These are phyloP conservation scores for Apophysomyces variabilis DNA, from an alignment of 371 early-diverging fungal species.

Conservation along the genomic window DNA sequence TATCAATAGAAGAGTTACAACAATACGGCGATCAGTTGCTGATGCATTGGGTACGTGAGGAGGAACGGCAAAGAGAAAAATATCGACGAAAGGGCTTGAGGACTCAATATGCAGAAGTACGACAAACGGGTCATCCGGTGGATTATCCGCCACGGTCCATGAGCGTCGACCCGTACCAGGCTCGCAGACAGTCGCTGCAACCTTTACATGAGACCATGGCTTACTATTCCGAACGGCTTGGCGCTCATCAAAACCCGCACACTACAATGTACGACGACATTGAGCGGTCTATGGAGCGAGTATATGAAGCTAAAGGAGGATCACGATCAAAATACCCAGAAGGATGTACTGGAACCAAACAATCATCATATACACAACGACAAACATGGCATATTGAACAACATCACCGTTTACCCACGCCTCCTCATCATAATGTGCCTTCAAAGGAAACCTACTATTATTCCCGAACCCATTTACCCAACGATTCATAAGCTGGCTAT, in stretches of 20 bases:
- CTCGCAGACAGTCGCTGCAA: background rate
- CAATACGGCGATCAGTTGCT: conserved; percentile 66
- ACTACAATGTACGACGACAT: conserved; percentile 5
- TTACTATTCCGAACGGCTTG: background rate
- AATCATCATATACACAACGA: conserved; percentile 10
- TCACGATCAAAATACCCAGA: conserved; percentile 4
- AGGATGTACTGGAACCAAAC: background rate
- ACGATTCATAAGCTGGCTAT: conserved; percentile 1
- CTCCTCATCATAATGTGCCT: conserved; percentile 1
- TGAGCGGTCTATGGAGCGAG: background rate
- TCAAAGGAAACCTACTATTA: background rate
- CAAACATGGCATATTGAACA: conserved; percentile 16
- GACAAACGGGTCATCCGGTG: background rate
- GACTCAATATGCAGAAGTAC: background rate
- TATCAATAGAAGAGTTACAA: conserved; percentile 78
- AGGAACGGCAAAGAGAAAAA: conserved; percentile 22
- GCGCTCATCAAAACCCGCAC: conserved; percentile 1
- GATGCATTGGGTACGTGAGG: conserved; percentile 34
- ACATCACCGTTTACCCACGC: conserved; percentile 11
- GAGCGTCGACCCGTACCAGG: background rate
- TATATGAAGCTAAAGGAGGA: conserved; percentile 6
- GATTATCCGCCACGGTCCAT: background rate
- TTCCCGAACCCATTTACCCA: background rate
- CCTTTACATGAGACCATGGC: conserved; percentile 6
- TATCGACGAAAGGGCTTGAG: background rate